Conservation (phyloP, 768 basidiomycete species). For the Calocybe gangraenosa region DNA sequence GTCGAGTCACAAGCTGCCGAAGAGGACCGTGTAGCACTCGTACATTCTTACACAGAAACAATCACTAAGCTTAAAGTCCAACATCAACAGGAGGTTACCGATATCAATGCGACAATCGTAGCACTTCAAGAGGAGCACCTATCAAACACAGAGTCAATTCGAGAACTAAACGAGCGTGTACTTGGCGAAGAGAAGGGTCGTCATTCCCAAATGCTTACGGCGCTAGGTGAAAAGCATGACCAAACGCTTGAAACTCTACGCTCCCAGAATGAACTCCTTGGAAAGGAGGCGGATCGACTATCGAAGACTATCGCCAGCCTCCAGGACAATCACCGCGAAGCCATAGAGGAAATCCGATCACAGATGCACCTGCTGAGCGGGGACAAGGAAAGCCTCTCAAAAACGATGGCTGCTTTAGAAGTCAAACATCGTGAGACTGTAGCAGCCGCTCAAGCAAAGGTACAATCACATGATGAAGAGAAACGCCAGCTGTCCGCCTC, state of each 20-base stretch:
- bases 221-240: constrained; percentile 44
- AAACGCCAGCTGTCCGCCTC: constrained; percentile 38
- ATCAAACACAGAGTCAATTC: constrained; percentile 31
- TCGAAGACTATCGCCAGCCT: constrained; percentile 3
- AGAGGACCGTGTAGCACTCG: constrained; percentile 23
- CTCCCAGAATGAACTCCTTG: constrained; percentile 6
- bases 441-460: constrained; percentile 1
- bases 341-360: constrained; percentile 1
- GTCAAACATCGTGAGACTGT: constrained; percentile 7
- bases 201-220: constrained; percentile 40
- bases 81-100: constrained; percentile 42
- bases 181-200: constrained; percentile 44
- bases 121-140: constrained; percentile 34
- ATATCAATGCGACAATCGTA: constrained; percentile 35
- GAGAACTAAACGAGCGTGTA: constrained; percentile 29
- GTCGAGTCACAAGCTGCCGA: constrained; percentile 32
- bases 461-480: constrained; percentile 35
- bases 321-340: constrained; percentile 7
- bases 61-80: constrained; percentile 35
- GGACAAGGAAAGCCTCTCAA: constrained; percentile 6
- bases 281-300: constrained; percentile 7
- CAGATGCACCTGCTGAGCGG: constrained; percentile 1
- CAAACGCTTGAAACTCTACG: constrained; percentile 31
- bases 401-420: constrained; percentile 3
- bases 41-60: constrained; percentile 34